Percentiles rank a stretch among this genome's conserved stretches.
Conservation (phyloP, 148 eudicot species). For the Rhododendron ovatum region DNA sequence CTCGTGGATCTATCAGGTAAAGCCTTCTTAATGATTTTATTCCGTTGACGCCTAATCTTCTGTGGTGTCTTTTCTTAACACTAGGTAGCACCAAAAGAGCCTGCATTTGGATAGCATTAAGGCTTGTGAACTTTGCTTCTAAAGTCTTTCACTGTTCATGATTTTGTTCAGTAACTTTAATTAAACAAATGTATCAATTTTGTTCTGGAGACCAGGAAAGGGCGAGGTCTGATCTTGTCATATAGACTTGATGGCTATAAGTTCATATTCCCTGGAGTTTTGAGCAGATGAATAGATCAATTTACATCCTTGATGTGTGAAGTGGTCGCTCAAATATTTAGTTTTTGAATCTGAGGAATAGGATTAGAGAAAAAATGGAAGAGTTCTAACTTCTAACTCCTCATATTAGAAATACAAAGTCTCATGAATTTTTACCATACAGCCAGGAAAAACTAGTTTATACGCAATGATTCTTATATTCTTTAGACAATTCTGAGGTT, state of each 20-base stretch:
- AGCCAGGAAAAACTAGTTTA: not conserved
- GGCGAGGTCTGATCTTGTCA: not conserved
- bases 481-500: not conserved
- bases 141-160: not conserved
- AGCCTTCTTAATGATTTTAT: not conserved
- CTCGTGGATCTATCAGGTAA: conserved; percentile 84
- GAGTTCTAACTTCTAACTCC: not conserved
- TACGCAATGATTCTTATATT: not conserved
- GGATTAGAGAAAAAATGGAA: not conserved
- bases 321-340: not conserved
- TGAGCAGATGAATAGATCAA: not conserved
- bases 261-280: not conserved
- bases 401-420: not conserved
- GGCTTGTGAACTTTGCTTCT: not conserved
- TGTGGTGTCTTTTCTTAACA: not conserved
- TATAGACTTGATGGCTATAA: not conserved
- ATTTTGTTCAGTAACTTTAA: not conserved
- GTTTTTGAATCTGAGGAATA: not conserved
- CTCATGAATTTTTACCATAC: not conserved
- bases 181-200: not conserved
- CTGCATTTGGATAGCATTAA: not conserved
- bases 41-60: not conserved
- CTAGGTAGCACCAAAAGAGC: not conserved
- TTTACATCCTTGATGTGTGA: not conserved
- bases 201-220: not conserved